Evolutionary conservation across 2,329 filamentous ascomycete genomes (phyloP).

Genomic region (Fusarium sp.): DNA sequence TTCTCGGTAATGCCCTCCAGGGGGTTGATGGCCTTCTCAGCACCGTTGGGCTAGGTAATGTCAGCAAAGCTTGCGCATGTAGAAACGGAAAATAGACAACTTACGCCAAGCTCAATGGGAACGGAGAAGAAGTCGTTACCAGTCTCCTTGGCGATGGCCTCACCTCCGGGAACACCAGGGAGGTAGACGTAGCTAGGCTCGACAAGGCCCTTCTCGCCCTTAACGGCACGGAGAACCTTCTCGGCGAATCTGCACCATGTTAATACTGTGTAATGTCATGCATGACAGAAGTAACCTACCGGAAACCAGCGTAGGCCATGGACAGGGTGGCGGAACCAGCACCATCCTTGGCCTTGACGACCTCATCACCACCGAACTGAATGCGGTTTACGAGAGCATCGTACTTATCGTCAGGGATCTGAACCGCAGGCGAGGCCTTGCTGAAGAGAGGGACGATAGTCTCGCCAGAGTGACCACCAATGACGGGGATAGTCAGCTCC

Average conservation of each 20-base stretch:
- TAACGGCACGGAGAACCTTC: slow-evolving; percentile 87
- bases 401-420: slow-evolving; percentile 89
- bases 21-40: slow-evolving; percentile 85
- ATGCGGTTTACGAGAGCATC: slow-evolving; percentile 93
- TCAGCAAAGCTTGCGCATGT: slow-evolving; percentile 47
- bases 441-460: slow-evolving; percentile 99
- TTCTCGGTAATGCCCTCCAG: slow-evolving; percentile 81
- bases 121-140: slow-evolving; percentile 96
- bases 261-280: slow-evolving; percentile 14
- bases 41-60: slow-evolving; percentile 76
- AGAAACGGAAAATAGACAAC: slow-evolving; percentile 52
- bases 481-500: slow-evolving; percentile 87
- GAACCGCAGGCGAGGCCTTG: slow-evolving; percentile 82
- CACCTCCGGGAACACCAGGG: slow-evolving; percentile 87
- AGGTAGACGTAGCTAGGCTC: slow-evolving; percentile 98
- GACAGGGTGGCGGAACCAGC: slow-evolving; percentile 90
- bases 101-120: slow-evolving; percentile 93
- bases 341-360: slow-evolving; percentile 94
- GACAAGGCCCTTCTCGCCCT: slow-evolving; percentile 91
- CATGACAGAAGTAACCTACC: slow-evolving; percentile 62
- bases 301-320: slow-evolving; percentile 96
- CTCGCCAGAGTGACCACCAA: slow-evolving; percentile 97
- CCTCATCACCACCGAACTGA: slow-evolving; percentile 97
- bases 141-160: slow-evolving; percentile 84
- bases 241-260: slow-evolving; percentile 80